Evolutionary conservation across 164 flowering plant genomes (phyloP), one percentile per base, ranked within the genome.

Genomic region (Berberis thunbergii): DNA sequence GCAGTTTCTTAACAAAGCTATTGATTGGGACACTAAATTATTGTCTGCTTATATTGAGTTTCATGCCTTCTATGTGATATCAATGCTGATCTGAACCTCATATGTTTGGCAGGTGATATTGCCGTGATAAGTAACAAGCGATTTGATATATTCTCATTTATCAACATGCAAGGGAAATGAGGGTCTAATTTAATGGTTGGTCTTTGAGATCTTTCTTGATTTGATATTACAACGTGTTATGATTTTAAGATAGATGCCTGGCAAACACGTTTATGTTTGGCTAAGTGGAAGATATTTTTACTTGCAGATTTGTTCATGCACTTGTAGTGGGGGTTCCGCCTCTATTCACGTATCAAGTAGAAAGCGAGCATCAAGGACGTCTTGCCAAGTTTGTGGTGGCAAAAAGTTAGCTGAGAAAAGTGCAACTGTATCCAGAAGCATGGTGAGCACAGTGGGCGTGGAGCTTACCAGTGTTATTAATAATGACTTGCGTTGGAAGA

Each of bases 401-500:
- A 70, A 72, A 60, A 67, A 54, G 52, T 40, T 70, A 41, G 66
- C 68, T 70, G 64, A 78, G 70, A 75, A 69, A 49, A 70, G 67
- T 53, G 69, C 45, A 49, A 46, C 62, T 59, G 39, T 62, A 46
- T 42, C 76, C 10, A 64, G 65, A 56, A 75, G 69, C 71, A 75
- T 78, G 81, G 71, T 71, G 69, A 69, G 78, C 72, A 66, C 71
- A 7, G 78, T 66, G 10, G 74, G 73, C 6, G 45, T 71, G 59
- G 77, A 75, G 45, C 71, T 75, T 64, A 56, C 68, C 1, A 73
- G 69, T 60, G 63, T 75, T 59, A 66, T 78, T 41, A 69, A 68
- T 55, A 65, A 75, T 60, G 74, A 73, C 57, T 66, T 72, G 73
- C 60, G 59, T 54, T 75, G 79, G 81, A 75, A 73, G 61, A 72